These are phyloP conservation scores for Naganishia randhawae DNA, from an alignment of 768 basidiomycete genomes.

Conservation along the genomic window DNA sequence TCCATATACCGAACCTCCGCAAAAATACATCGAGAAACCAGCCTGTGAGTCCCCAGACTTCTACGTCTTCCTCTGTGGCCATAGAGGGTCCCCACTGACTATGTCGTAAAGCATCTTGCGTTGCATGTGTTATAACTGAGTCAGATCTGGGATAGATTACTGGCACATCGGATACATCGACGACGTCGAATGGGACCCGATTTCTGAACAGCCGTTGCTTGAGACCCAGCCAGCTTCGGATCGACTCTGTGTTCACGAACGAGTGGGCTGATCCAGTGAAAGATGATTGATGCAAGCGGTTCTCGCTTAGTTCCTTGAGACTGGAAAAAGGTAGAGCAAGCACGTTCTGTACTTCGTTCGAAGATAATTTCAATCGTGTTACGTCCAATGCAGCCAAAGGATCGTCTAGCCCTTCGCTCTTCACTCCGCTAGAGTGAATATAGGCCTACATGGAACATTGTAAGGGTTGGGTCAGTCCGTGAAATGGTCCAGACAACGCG, in stretches of 20 bases:
- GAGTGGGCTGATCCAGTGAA: slow-evolving; percentile 30
- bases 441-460: slow-evolving; percentile 3
- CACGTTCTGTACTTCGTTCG: slow-evolving; percentile 40
- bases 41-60: slow-evolving; percentile 47
- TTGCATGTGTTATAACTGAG: background rate
- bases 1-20: slow-evolving; percentile 35
- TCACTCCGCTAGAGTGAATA: background rate
- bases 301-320: background rate
- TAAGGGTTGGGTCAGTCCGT: too few relatives aligned
- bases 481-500: background rate
- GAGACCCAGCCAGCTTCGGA: background rate
- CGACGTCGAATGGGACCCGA: slow-evolving; percentile 7
- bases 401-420: background rate
- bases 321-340: slow-evolving; percentile 38
- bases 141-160: background rate
- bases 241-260: slow-evolving; percentile 31
- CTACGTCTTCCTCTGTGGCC: slow-evolving; percentile 24
- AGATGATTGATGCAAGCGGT: background rate
- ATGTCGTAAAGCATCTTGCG: background rate
- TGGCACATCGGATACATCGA: background rate
- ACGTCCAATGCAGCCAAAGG: slow-evolving; percentile 34
- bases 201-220: slow-evolving; percentile 29
- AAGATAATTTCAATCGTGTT: slow-evolving; percentile 32
- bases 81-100: background rate
- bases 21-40: slow-evolving; percentile 46